Evolutionary conservation across 192 early-diverging fungal species (phyloP), one percentile per base, ranked within the genome.

Genomic region (Blastocladiella britannica): DNA sequence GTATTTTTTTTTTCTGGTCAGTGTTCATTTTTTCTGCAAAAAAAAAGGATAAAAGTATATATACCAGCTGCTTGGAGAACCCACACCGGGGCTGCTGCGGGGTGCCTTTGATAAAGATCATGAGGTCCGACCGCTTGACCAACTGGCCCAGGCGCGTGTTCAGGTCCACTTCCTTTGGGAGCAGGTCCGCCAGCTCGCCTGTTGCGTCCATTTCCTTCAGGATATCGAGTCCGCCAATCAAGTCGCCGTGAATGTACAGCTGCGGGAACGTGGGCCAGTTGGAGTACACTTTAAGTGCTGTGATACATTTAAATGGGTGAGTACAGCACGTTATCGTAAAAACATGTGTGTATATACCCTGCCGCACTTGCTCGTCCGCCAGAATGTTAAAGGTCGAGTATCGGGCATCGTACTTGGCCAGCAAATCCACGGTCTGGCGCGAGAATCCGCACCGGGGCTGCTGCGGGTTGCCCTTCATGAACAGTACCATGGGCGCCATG

Each of bases 61-160:
- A 15, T 37, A 57, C 54, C 57, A 63, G 65, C 61, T 58, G 67
- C 68, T 72, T 81, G 56, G 84, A 87, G 62, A 97, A 97, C 8
- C 91, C 91, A 66, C 93, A 97, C 15, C 85, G 76, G n/a, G 93
- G 93, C 64, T 82, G 77, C 20, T 76, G 70, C 9, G 93, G 88
- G 15, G 87, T 89, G 26, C 93, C 93, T 67, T 97, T 97, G 60
- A 97, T 91, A 67, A 94, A 94, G n/a, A 91, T 68, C 89, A 97
- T 91, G 20, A 95, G 78, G 15, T 80, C 73, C 2, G 80, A 72
- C 47, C 80, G 77, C 59, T 75, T 65, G 29, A 82, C 74, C 8
- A 85, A 68, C 27, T 79, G 80, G 54, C 83, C 75, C 28, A 87
- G 74, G 22, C 85, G 82, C 2, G 74, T 80, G 67, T 80, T 76